Conservation (phyloP, 2,329 filamentous ascomycete species). For the Calonectria pauciramosa region DNA sequence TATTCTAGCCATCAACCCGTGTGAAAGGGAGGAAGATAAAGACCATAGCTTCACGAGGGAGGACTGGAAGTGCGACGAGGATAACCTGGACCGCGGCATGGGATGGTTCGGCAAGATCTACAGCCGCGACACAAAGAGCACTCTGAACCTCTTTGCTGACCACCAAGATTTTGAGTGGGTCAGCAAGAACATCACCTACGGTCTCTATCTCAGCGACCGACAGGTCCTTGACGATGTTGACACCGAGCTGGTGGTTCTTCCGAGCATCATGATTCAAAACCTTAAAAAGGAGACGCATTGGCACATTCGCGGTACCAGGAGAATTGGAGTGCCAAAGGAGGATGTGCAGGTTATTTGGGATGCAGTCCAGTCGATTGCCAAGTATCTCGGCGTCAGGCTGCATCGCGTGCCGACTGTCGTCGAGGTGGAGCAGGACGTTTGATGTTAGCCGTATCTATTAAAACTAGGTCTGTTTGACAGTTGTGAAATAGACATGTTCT, state of each 20-base stretch:
- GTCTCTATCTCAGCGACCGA: not conserved
- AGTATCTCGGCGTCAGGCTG: not conserved
- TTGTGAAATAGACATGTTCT: not conserved
- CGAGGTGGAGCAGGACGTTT: not conserved
- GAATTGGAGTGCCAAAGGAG: not conserved
- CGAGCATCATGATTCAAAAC: not conserved
- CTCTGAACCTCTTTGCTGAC: not conserved
- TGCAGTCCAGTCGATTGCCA: not conserved
- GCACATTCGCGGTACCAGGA: not conserved
- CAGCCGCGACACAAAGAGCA: not conserved
- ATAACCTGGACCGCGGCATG: not conserved
- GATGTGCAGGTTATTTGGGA: not conserved
- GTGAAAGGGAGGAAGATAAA: not conserved
- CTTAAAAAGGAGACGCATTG: not conserved
- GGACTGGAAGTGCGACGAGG: not conserved
- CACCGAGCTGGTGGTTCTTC: not conserved
- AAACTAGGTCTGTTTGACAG: not conserved
- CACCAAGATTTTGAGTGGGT: conserved; percentile 1
- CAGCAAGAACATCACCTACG: not conserved
- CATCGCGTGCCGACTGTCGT: not conserved
- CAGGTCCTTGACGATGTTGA: not conserved
- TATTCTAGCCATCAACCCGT: not conserved
- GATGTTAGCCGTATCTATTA: not conserved
- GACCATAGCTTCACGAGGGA: not conserved
- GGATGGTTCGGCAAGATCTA: not conserved